Evolutionary conservation across 1,139 yeast species (phyloP).

Genomic region (Pichia sorboxylosa): DNA sequence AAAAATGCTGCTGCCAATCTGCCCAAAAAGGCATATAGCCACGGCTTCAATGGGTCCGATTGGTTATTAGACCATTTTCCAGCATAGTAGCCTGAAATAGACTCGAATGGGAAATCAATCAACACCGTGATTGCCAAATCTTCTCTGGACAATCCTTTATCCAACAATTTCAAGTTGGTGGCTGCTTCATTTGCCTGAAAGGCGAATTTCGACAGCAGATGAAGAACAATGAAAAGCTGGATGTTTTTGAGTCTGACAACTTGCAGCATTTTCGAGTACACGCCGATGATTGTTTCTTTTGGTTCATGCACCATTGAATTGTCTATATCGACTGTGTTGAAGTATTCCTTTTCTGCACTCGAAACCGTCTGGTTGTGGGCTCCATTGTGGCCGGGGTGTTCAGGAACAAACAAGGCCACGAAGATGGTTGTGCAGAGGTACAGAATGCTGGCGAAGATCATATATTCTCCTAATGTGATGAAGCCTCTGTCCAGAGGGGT

Average conservation of each 20-base stretch:
- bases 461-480: slow-evolving; percentile 61
- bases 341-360: slow-evolving; percentile 20
- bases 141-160: slow-evolving; percentile 86
- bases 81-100: slow-evolving; percentile 88
- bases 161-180: slow-evolving; percentile 82
- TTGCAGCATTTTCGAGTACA: slow-evolving; percentile 65
- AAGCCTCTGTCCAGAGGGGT: slow-evolving; percentile 55
- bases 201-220: slow-evolving; percentile 75
- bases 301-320: no score
- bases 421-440: slow-evolving; percentile 58
- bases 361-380: slow-evolving; percentile 14
- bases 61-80: slow-evolving; percentile 86
- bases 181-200: slow-evolving; percentile 96
- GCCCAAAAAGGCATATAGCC: slow-evolving; percentile 87
- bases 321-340: slow-evolving; percentile 7
- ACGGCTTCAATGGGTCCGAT: slow-evolving; percentile 57
- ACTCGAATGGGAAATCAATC: slow-evolving; percentile 93
- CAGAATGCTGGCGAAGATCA: slow-evolving; percentile 65
- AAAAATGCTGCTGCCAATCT: slow-evolving; percentile 62
- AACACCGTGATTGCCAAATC: slow-evolving; percentile 87
- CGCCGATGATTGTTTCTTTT: slow-evolving; percentile 9
- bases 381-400: slow-evolving; percentile 54
- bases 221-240: slow-evolving; percentile 61
- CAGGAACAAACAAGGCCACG: slow-evolving; percentile 47
- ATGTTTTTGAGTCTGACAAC: slow-evolving; percentile 70